phyloP scores from a whole-genome alignment of 176 grass and related monocot species.

The Coix lacrymajobi region DNA sequence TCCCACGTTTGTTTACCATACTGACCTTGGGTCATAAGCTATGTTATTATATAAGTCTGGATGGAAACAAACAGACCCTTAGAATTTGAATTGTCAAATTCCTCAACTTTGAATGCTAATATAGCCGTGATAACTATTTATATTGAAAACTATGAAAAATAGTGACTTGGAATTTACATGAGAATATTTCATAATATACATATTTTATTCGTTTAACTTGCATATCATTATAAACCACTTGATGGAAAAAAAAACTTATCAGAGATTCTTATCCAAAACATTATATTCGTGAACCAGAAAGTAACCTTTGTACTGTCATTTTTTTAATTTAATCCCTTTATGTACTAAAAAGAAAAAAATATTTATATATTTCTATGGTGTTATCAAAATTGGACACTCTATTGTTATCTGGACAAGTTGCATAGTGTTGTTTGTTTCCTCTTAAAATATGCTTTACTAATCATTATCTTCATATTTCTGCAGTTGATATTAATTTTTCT shows the following conservation, averaged over 20 bases:
- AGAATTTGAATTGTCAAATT: background rate
- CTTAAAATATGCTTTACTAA: background rate
- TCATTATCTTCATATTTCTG: background rate
- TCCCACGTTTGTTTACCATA: background rate
- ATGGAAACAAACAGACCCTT: background rate
- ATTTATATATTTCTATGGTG: background rate
- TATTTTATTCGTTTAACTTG: background rate
- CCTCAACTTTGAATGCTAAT: background rate
- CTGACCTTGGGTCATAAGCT: background rate
- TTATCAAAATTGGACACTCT: background rate
- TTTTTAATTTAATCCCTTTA: background rate
- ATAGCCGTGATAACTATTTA: background rate
- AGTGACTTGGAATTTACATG: background rate
- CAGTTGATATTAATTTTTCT: background rate
- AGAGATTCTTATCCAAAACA: background rate
- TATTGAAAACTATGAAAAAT: background rate
- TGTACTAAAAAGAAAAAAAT: background rate
- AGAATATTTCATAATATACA: background rate
- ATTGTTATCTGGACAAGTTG: background rate
- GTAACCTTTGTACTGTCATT: slow-evolving; percentile 1
- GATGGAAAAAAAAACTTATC: background rate
- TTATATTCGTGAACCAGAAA: background rate
- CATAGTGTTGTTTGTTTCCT: background rate
- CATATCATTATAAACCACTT: background rate
- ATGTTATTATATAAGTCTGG: background rate